Base-by-base conservation (phyloP, 306 rosid genomes). In the Castanopsis chinensis region DNA sequence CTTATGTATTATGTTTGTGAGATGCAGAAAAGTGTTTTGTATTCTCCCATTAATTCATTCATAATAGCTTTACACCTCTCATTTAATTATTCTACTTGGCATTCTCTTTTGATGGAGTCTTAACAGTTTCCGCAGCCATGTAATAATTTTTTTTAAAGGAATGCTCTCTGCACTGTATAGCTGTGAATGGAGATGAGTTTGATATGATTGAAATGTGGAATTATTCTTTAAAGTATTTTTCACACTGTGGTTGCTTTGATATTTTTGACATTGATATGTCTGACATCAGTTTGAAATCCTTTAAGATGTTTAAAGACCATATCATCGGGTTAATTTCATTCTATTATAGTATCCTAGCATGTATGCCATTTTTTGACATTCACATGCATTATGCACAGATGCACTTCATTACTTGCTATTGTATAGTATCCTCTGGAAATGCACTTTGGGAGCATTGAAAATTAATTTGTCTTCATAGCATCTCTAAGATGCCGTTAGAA, bases 1-100 rank as follows among this genome's bases (percentile, higher is more conserved):
- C 21, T 57, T 57, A 56, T 77, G 54, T 76, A 27, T 57, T 63
- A 78, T 35, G 28, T 68, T 83, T 69, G 76, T 63, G 74, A 61
- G 71, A 70, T 71, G 58, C 27, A 63, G 51, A 58, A 20, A 59
- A 20, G 6, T 12, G 27, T 59, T 59, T 58, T 23, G 15, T 5
- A 23, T 59, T 21, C 65, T 59, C 18, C 17, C 18, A 59, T 13
- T 59, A 23, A 59, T 59, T 59, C 17, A 11, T 59, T 59, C 65
- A 11, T 59, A 11, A 11, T 59, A 19, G 65, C 65, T 23, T 23
- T 59, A 1, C 53, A 49, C 53, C 11, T 41, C 64, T 61, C 35
- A 27, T 61, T 61, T 61, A 61, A 27, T 25, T 61, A 14, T 61
- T 30, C 6, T 10, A 27, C 37, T 61, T 13, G 5, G n/a, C 69